Percentiles rank a stretch among this genome's conserved stretches.
Evolutionary conservation across 345 rosid genomes (phyloP).

Genomic region (Euphorbia peplus): DNA sequence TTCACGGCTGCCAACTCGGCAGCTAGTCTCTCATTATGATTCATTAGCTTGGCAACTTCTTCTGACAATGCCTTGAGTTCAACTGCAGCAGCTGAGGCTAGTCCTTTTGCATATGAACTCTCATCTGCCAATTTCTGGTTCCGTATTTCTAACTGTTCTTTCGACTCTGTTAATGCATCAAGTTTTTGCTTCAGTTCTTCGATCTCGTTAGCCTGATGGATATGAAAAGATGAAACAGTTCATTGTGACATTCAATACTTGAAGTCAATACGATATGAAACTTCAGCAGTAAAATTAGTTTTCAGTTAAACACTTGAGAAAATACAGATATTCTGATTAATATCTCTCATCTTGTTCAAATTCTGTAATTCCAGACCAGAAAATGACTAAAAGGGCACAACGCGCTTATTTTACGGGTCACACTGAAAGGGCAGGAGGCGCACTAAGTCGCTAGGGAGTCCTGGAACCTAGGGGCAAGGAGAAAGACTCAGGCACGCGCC

Average conservation of each 20-base stretch:
- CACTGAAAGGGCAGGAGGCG: too few species aligned
- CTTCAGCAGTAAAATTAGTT: not conserved
- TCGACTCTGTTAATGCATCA: constrained; percentile 48
- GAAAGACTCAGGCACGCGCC: too few species aligned
- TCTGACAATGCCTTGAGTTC: constrained; percentile 98
- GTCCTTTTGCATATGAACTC: constrained; percentile 94
- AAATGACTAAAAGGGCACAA: not conserved
- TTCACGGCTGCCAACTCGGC: constrained; percentile 64
- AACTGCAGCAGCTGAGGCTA: constrained; percentile 99
- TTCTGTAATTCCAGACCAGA: not conserved
- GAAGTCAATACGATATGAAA: not conserved
- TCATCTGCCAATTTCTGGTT: constrained; percentile 89
- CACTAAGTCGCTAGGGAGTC: too few species aligned
- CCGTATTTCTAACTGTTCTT: constrained; percentile 65
- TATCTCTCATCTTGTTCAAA: too few species aligned
- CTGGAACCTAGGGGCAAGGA: too few species aligned
- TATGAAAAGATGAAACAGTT: constrained; percentile 18
- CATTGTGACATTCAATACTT: not conserved
- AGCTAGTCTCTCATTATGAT: constrained; percentile 72
- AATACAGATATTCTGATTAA: not conserved
- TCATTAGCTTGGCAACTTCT: constrained; percentile 95
- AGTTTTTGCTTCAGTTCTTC: constrained; percentile 77
- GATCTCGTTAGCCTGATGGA: constrained; percentile 54
- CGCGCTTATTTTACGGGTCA: too few species aligned
- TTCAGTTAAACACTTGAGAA: not conserved